Conservation (phyloP, 495 filamentous ascomycete species). For the Podospora anserina region DNA sequence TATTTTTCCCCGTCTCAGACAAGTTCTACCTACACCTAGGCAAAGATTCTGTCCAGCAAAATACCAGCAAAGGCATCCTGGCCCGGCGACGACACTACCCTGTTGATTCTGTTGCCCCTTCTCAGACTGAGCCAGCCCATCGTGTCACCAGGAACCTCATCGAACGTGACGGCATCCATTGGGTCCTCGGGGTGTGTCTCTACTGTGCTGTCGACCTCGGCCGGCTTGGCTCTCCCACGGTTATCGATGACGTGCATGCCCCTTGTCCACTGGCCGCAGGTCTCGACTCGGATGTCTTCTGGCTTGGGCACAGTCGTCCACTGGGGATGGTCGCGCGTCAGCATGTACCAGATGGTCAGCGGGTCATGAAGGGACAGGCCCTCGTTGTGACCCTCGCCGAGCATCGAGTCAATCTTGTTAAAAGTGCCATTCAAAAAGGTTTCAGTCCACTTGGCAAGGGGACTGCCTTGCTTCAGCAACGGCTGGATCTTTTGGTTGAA, state of each 20-base stretch:
- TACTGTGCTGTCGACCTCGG: constrained; percentile 48
- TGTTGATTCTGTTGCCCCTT: constrained; percentile 73
- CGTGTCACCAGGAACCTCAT: constrained; percentile 54
- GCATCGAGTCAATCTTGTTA: constrained; percentile 64
- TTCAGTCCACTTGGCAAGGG: constrained; percentile 76
- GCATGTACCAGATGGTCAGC: constrained; percentile 80
- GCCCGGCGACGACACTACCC: constrained; percentile 60
- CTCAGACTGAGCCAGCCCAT: constrained; percentile 67
- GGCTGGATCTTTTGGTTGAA: constrained; percentile 56
- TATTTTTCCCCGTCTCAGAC: background rate
- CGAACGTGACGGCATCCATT: constrained; percentile 33
- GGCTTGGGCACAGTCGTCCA: constrained; percentile 49
- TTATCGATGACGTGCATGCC: constrained; percentile 86
- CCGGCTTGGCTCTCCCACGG: constrained; percentile 57
- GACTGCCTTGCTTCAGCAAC: constrained; percentile 56
- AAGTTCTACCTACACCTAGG: constrained; percentile 26
- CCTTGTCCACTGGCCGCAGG: constrained; percentile 86
- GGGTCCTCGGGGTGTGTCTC: constrained; percentile 35
- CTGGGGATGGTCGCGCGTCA: constrained; percentile 52
- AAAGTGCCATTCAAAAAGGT: constrained; percentile 78
- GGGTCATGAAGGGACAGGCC: constrained; percentile 83
- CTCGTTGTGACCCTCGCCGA: constrained; percentile 51
- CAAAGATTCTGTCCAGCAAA: constrained; percentile 50
- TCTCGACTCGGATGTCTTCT: constrained; percentile 82
- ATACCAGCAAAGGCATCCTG: constrained; percentile 49